These are phyloP conservation scores for Saccharomyces paradoxus DNA, from an alignment of 805 yeast genomes.

Conservation along the genomic window DNA sequence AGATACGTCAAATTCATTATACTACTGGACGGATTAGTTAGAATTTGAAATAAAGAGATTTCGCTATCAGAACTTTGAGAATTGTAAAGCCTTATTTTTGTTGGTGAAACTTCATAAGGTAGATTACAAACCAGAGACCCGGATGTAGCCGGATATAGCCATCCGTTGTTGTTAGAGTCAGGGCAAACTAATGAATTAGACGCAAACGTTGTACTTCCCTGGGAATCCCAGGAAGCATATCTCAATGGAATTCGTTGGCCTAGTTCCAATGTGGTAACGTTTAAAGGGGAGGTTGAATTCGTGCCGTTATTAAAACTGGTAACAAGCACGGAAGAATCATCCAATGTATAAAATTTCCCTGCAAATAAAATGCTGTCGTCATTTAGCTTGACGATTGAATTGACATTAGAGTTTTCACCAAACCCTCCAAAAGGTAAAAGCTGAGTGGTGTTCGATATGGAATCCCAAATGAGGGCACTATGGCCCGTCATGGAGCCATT, in stretches of 20 bases:
- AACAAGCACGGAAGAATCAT: slow-evolving; percentile 35
- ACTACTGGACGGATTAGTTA: slow-evolving; percentile 72
- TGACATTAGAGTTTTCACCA: slow-evolving; percentile 47
- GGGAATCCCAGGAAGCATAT: slow-evolving; percentile 46
- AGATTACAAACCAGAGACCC: slow-evolving; percentile 63
- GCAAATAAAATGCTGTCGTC: slow-evolving; percentile 60
- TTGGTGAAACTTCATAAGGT: slow-evolving; percentile 52
- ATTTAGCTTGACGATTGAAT: slow-evolving; percentile 50
- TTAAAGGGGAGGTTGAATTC: slow-evolving; percentile 14
- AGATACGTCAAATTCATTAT: slow-evolving; percentile 86
- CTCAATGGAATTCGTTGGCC: slow-evolving; percentile 56
- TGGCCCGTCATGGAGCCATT: slow-evolving; percentile 30
- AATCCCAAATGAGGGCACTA: slow-evolving; percentile 58
- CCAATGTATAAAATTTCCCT: slow-evolving; percentile 62
- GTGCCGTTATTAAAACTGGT: slow-evolving; percentile 16
- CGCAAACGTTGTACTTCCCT: slow-evolving; percentile 28
- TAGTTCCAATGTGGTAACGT: slow-evolving; percentile 34
- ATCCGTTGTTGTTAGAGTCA: slow-evolving; percentile 31
- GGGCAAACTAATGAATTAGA: slow-evolving; percentile 51
- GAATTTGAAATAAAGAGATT: slow-evolving; percentile 57
- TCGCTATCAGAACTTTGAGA: slow-evolving; percentile 39
- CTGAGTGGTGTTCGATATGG: slow-evolving; percentile 33
- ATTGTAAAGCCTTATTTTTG: slow-evolving; percentile 65
- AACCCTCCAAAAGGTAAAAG: slow-evolving; percentile 73
- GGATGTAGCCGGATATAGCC: slow-evolving; percentile 45